Conservation (phyloP, 306 rosid genomes). For the Pyrus communis region DNA sequence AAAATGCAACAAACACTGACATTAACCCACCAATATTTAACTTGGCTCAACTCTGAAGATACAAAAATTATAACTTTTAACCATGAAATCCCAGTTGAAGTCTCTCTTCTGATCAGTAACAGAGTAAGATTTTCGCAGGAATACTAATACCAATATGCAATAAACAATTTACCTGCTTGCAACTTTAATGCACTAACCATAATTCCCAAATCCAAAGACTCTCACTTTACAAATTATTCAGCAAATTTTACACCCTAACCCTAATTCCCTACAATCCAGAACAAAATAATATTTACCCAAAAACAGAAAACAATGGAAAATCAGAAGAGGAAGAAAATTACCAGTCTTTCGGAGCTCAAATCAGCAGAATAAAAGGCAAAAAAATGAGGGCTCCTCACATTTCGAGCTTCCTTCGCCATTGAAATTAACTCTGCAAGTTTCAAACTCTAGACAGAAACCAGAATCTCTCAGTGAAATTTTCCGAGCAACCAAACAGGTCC, state of each 20-base stretch:
- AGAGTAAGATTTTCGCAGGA: neutral
- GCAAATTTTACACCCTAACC: neutral
- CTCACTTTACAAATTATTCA: neutral
- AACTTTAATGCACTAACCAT: neutral
- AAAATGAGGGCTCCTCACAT: slow-evolving; percentile 65
- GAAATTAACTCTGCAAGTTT: slow-evolving; percentile 5
- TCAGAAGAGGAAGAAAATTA: slow-evolving; percentile 9
- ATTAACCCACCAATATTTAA: neutral
- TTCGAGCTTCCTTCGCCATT: slow-evolving; percentile 42
- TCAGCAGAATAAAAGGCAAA: slow-evolving; percentile 56
- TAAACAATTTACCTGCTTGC: neutral
- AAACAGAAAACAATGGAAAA: neutral
- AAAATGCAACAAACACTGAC: slow-evolving; percentile 6
- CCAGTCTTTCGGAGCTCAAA: slow-evolving; percentile 55
- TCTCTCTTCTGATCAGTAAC: neutral
- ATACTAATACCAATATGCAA: neutral
- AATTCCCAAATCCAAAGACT: neutral
- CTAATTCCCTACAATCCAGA: slow-evolving; percentile 1
- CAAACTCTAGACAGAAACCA: neutral
- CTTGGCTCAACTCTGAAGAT: neutral
- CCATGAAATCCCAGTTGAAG: neutral
- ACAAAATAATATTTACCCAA: neutral
- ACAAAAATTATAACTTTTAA: neutral
- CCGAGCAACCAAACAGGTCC: slow-evolving; percentile 17
- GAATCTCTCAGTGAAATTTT: slow-evolving; percentile 7